These are phyloP conservation scores for Codiaeum variegatum DNA, from an alignment of 441 rosid genomes.

Conservation along the genomic window DNA sequence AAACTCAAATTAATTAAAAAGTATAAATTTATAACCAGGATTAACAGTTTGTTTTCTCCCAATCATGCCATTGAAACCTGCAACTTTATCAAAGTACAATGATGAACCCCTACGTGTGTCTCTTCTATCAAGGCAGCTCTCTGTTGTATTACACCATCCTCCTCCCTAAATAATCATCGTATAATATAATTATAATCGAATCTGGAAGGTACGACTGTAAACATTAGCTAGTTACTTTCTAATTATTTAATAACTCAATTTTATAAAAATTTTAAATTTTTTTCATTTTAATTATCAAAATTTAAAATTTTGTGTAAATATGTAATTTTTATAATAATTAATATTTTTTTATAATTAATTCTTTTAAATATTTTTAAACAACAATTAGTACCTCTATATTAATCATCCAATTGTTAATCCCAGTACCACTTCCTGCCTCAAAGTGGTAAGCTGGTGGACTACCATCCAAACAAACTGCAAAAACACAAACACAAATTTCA, in stretches of 20 bases:
- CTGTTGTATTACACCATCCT: constrained; percentile 67
- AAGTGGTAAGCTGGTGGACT: constrained; percentile 60
- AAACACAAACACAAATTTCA: not conserved
- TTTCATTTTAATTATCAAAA: too few relatives aligned
- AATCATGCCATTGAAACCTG: constrained; percentile 72
- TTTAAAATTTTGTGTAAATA: too few relatives aligned
- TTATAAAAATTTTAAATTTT: too few relatives aligned
- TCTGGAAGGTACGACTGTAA: too few relatives aligned
- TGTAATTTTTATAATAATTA: too few relatives aligned
- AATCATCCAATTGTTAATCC: constrained; percentile 49
- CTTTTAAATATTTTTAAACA: too few relatives aligned
- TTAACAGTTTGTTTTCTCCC: constrained; percentile 42
- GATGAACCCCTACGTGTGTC: constrained; percentile 62
- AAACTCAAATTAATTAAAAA: not conserved
- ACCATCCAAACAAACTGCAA: constrained; percentile 61
- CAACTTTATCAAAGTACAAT: constrained; percentile 43
- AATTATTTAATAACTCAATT: too few relatives aligned
- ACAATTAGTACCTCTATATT: constrained; percentile 54
- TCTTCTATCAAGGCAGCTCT: constrained; percentile 46
- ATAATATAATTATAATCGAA: too few relatives aligned
- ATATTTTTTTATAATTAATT: too few relatives aligned
- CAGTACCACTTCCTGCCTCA: constrained; percentile 47
- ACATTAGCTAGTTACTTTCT: too few relatives aligned
- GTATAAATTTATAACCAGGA: constrained; percentile 57
- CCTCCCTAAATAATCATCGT: constrained; percentile 71